phyloP scores from a whole-genome alignment of 2,329 filamentous ascomycete genomes.

The Penicillium polonicum region DNA sequence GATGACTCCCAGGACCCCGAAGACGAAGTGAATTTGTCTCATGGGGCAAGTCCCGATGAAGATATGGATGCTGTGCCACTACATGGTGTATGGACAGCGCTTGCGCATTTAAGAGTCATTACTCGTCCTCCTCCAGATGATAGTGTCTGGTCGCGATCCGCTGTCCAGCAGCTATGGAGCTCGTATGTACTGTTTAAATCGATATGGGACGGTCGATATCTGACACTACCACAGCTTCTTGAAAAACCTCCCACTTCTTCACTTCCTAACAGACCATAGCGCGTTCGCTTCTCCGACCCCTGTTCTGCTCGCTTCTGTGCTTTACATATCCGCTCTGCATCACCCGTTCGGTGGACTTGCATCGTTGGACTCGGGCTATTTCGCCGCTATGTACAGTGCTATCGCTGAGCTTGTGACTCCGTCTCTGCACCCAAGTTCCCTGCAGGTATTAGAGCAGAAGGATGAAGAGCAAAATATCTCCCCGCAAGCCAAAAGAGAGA shows the following conservation, averaged over 20 bases:
- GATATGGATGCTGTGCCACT: conserved; percentile 11
- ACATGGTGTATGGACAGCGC: conserved; percentile 23
- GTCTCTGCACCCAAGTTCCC: background rate
- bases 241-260: conserved; percentile 29
- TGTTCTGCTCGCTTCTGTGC: conserved; percentile 28
- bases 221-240: conserved; percentile 23
- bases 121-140: conserved; percentile 23
- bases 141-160: conserved; percentile 24
- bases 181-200: conserved; percentile 21
- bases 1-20: conserved; percentile 9
- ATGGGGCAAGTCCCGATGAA: conserved; percentile 17
- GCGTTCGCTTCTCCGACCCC: conserved; percentile 28
- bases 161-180: conserved; percentile 28
- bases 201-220: background rate
- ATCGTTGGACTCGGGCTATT: conserved; percentile 24
- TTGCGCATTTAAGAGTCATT: conserved; percentile 25
- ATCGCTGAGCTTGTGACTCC: conserved; percentile 27
- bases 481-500: conserved; percentile 8
- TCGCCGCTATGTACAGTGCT: conserved; percentile 26
- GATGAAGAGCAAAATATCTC: background rate
- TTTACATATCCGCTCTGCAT: conserved; percentile 33
- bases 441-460: background rate
- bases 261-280: conserved; percentile 30
- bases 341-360: conserved; percentile 19
- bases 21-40: background rate